Conservation (phyloP, 106 monocot genomes). For the Iris macrosiphon region DNA sequence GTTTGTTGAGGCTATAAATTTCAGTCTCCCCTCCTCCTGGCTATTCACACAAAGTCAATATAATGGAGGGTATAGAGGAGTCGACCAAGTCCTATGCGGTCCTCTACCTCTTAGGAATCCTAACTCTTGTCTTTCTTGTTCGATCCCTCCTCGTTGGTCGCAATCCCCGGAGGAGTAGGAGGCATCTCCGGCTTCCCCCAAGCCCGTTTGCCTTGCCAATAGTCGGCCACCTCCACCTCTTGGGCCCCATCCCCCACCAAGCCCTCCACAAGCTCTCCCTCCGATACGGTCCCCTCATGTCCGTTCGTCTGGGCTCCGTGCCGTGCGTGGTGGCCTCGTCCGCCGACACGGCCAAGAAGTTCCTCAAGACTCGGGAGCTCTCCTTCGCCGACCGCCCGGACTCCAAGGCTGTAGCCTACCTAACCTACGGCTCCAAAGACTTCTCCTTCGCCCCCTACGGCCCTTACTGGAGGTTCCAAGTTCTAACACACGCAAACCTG, state of each 20-base stretch:
- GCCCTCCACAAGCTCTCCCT: conserved; percentile 33
- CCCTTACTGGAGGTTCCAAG: not conserved
- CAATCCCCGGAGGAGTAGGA: too few relatives aligned
- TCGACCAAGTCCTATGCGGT: too few relatives aligned
- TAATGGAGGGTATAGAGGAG: too few relatives aligned
- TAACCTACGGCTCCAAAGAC: conserved; percentile 22
- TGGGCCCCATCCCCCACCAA: conserved; percentile 28
- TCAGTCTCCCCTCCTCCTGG: too few relatives aligned
- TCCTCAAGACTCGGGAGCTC: conserved; percentile 26
- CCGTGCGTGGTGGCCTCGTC: conserved; percentile 20
- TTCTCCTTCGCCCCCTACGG: conserved; percentile 6
- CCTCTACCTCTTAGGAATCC: too few relatives aligned
- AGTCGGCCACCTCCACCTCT: conserved; percentile 47
- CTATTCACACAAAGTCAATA: too few relatives aligned
- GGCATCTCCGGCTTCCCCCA: conserved; percentile 11
- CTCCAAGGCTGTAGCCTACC: conserved; percentile 3
- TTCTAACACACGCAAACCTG: too few relatives aligned
- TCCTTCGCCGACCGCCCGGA: conserved; percentile 12
- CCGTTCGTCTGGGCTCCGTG: conserved; percentile 31
- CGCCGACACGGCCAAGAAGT: conserved; percentile 1
- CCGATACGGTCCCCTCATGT: conserved; percentile 24
- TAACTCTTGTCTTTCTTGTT: not conserved
- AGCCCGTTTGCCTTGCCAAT: conserved; percentile 28
- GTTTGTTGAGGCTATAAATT: too few relatives aligned
- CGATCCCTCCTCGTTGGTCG: not conserved